Base-by-base conservation (phyloP, 306 rosid genomes). In the Gynostemma pentaphyllum region DNA sequence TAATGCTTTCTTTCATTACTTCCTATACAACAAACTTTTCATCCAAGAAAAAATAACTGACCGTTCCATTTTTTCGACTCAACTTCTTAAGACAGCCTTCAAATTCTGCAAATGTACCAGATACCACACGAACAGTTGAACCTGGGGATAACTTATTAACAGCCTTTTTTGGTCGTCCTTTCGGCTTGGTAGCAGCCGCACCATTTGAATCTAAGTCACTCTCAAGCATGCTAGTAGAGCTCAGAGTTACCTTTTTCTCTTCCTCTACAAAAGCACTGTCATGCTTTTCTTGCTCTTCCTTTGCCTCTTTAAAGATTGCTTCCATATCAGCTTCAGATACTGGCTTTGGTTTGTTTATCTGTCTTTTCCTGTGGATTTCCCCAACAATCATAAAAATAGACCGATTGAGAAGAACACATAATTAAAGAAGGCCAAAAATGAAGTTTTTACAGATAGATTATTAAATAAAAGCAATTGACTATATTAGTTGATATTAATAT, bases 321-420 rank as follows among this genome's bases (percentile, higher is more conserved):
- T 86, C 92, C 80, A 86, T 88, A 72, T 92, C 92, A 57, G 60
- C 70, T 23, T 41, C 84, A 28, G 89, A 72, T 2, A 92, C 84
- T 36, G 98, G 85, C 73, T 74, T 78, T 23, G 95, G 98, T 76
- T 68, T 88, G 74, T 84, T 85, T 66, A 85, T 92, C 80, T 84
- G 90, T 68, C 68, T 83, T 74, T 88, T 88, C 59, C 95, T 92
- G 87, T 63, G 42, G 70, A 70, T 44, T 42, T 13, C 41, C 40
- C n/a, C 42, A 63, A 63, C 52, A 21, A 63, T 63, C 54, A 68
- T 73, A 44, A 49, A 36, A 50, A 29, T 42, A 28, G 70, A 45
- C 60, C 28, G 21, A 69, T 16, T 6, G 9, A 44, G 50, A 72
- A n/a, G 16, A 62, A 41, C 15, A 48, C n/a, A 48, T 7, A 42